phyloP scores from a whole-genome alignment of 1,139 yeast genomes.

The Yamadazyma membranifaciens region DNA sequence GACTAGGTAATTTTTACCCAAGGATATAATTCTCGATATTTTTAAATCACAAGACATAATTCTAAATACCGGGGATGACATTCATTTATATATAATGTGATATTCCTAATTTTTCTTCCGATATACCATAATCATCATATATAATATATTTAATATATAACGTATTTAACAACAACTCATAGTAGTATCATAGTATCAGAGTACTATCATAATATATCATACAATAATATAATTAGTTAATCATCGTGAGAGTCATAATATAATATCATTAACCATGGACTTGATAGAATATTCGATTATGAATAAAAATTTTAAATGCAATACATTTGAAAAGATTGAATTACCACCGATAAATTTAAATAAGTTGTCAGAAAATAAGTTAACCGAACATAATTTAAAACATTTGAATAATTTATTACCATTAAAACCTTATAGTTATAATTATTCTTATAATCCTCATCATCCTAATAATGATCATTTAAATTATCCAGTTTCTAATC shows the following conservation, averaged over 20 bases:
- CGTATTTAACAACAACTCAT: too few relatives aligned
- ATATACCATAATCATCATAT: too few relatives aligned
- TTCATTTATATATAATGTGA: not conserved
- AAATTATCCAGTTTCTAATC: too few relatives aligned
- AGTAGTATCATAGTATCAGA: too few relatives aligned
- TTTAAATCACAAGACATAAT: slow-evolving; percentile 3
- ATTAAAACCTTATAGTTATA: slow-evolving; percentile 1
- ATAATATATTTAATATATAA: too few relatives aligned
- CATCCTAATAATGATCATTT: not conserved
- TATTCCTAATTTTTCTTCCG: not conserved
- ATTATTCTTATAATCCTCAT: not conserved
- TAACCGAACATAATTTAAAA: slow-evolving; percentile 19
- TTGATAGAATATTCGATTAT: slow-evolving; percentile 36
- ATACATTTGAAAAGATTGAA: slow-evolving; percentile 12
- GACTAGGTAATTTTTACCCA: slow-evolving; percentile 4
- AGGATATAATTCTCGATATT: slow-evolving; percentile 1
- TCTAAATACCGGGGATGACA: slow-evolving; percentile 4
- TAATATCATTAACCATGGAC: too few relatives aligned
- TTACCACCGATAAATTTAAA: slow-evolving; percentile 17
- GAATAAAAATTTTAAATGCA: slow-evolving; percentile 18
- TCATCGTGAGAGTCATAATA: too few relatives aligned
- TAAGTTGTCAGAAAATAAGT: slow-evolving; percentile 4
- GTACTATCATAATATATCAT: not conserved
- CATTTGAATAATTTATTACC: slow-evolving; percentile 7
- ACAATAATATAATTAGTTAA: not conserved